Percentiles rank a stretch among this genome's conserved stretches.
phyloP scores from a whole-genome alignment of 768 basidiomycete species.

The Terana coerulea region DNA sequence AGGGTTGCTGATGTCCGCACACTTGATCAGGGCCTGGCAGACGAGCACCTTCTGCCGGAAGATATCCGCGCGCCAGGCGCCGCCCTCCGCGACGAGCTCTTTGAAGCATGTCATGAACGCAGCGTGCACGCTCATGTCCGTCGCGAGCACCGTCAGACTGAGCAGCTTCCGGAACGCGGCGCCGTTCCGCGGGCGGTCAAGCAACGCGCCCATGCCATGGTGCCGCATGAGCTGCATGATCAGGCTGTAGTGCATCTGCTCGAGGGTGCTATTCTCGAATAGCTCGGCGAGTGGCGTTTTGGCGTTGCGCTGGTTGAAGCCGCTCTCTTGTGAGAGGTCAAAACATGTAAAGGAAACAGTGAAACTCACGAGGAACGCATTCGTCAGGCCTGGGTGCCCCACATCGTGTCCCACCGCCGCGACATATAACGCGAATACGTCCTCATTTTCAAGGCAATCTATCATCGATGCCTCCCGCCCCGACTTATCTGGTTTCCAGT shows the following conservation, averaged over 20 bases:
- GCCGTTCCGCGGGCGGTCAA: conserved; percentile 52
- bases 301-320: conserved; percentile 78
- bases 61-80: conserved; percentile 30
- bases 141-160: conserved; percentile 81
- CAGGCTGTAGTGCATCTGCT: conserved; percentile 80
- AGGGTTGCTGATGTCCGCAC: conserved; percentile 98
- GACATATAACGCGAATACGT: conserved; percentile 81
- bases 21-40: conserved; percentile 92
- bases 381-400: conserved; percentile 93
- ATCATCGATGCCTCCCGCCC: conserved; percentile 15
- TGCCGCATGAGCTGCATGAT: conserved; percentile 76
- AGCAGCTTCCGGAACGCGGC: conserved; percentile 66
- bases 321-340: conserved; percentile 4
- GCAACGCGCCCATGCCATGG: conserved; percentile 67
- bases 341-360: not conserved
- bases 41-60: conserved; percentile 59
- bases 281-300: conserved; percentile 83
- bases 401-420: conserved; percentile 98
- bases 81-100: conserved; percentile 37
- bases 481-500: conserved; percentile 36
- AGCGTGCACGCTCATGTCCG: conserved; percentile 91
- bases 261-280: conserved; percentile 86
- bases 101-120: conserved; percentile 75
- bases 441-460: conserved; percentile 50
- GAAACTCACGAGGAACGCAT: conserved; percentile 82